A percentile compares a stretch with the other conserved stretches of the same genome.
Conservation (phyloP, 805 yeast species). For the Hanseniaspora thailandica region DNA sequence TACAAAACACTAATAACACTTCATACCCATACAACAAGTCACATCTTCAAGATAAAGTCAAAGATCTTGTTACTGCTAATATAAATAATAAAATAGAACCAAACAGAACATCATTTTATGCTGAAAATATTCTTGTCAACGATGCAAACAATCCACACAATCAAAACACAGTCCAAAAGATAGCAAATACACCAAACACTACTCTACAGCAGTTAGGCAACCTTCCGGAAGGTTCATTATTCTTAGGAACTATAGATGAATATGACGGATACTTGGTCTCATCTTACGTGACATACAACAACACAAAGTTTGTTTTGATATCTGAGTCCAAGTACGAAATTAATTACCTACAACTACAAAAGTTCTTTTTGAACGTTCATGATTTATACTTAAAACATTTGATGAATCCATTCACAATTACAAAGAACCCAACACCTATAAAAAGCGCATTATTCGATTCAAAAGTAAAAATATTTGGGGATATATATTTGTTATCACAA, state of each 20-base stretch:
- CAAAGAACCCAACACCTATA: not conserved
- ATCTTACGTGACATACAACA: slow-evolving; percentile 80
- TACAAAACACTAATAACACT: slow-evolving; percentile 34
- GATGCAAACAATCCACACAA: not conserved
- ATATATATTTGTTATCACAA: slow-evolving; percentile 49
- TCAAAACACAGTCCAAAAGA: not conserved
- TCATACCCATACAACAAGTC: slow-evolving; percentile 7
- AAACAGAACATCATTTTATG: not conserved
- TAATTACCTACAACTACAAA: slow-evolving; percentile 64
- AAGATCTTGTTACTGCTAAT: not conserved
- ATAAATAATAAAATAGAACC: not conserved
- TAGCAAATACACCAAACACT: not conserved
- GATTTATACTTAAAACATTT: slow-evolving; percentile 78
- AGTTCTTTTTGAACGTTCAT: slow-evolving; percentile 73
- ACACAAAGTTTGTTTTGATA: slow-evolving; percentile 63
- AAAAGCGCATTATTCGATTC: slow-evolving; percentile 46
- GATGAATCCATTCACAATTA: slow-evolving; percentile 62
- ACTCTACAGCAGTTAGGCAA: not conserved
- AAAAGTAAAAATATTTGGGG: slow-evolving; percentile 58
- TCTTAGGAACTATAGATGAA: slow-evolving; percentile 68
- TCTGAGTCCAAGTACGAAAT: slow-evolving; percentile 35
- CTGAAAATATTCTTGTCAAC: not conserved
- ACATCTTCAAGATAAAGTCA: slow-evolving; percentile 7
- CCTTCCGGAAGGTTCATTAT: slow-evolving; percentile 28
- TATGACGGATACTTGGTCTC: slow-evolving; percentile 76